Conservation (phyloP, 2,329 filamentous ascomycete genomes). For the Colletotrichum tabaci region DNA sequence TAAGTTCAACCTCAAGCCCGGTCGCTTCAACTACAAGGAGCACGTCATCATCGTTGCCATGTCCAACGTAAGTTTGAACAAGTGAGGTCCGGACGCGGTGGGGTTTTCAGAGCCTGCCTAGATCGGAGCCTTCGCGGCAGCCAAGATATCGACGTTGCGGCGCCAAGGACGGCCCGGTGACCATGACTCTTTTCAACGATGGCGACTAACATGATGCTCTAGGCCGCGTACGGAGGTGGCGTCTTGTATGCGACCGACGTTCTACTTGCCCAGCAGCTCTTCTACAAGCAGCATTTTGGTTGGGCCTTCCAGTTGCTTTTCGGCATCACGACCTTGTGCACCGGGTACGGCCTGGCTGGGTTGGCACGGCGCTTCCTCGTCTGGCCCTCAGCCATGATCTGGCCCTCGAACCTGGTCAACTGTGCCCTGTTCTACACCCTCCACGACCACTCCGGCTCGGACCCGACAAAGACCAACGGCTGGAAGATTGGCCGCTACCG, state of each 20-base stretch:
- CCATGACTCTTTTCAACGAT: not conserved
- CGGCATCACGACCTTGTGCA: conserved; percentile 72
- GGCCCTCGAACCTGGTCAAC: conserved; percentile 74
- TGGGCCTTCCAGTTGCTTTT: conserved; percentile 74
- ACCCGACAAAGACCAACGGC: conserved; percentile 67
- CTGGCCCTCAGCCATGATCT: conserved; percentile 75
- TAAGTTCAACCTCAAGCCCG: conserved; percentile 70
- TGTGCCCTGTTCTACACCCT: conserved; percentile 75
- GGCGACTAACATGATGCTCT: conserved; percentile 42
- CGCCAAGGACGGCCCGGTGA: not conserved
- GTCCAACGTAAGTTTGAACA: conserved; percentile 68
- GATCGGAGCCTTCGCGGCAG: conserved; percentile 3
- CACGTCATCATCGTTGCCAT: conserved; percentile 75
- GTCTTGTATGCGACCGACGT: conserved; percentile 63
- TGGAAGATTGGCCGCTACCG: conserved; percentile 72
- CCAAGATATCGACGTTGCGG: conserved; percentile 12
- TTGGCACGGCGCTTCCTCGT: conserved; percentile 72
- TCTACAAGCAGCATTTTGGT: conserved; percentile 67
- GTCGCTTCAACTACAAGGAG: conserved; percentile 74
- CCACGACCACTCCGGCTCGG: conserved; percentile 70
- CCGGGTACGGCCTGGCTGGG: conserved; percentile 76
- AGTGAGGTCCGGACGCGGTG: not conserved
- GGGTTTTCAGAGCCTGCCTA: conserved; percentile 3
- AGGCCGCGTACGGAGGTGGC: conserved; percentile 72
- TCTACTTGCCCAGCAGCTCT: conserved; percentile 59